Conservation (phyloP, 345 rosid genomes). For the Erodium maritimum region DNA sequence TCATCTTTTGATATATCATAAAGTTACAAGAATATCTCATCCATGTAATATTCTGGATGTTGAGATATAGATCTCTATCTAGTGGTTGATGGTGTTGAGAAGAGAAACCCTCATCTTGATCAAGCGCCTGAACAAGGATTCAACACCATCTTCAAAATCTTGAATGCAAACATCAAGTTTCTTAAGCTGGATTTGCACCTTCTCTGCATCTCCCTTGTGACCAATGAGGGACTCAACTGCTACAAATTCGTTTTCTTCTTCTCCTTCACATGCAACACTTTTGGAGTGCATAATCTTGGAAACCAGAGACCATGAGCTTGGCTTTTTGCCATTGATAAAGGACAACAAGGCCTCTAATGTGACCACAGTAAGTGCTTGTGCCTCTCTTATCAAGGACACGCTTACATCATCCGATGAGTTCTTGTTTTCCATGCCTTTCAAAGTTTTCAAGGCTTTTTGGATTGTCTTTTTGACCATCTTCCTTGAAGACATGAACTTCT, state of each 20-base stretch:
- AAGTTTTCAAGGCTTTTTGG: no score
- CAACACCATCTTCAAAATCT: no score
- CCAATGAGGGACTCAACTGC: conserved; percentile 12
- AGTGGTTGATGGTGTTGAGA: conserved; percentile 27
- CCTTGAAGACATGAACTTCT: no score
- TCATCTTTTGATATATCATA: no score
- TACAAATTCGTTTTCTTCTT: conserved; percentile 26
- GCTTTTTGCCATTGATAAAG: conserved; percentile 26
- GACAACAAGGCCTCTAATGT: conserved; percentile 26
- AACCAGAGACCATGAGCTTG: conserved; percentile 21
- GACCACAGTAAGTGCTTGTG: conserved; percentile 16
- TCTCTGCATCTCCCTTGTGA: conserved; percentile 8
- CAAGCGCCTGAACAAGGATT: conserved; percentile 24
- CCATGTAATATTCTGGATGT: no score
- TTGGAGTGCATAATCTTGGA: conserved; percentile 25
- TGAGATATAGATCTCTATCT: neutral
- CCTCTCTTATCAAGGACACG: conserved; percentile 17
- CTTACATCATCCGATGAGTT: conserved; percentile 2
- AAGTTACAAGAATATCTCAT: no score
- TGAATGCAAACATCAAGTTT: conserved; percentile 26
- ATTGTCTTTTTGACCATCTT: no score
- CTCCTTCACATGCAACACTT: conserved; percentile 12
- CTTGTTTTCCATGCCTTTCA: conserved; percentile 17
- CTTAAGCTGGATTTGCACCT: conserved; percentile 14
- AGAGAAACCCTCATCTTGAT: conserved; percentile 31